phyloP scores from a whole-genome alignment of 768 basidiomycete species.

The Phaffia tasmanica region DNA sequence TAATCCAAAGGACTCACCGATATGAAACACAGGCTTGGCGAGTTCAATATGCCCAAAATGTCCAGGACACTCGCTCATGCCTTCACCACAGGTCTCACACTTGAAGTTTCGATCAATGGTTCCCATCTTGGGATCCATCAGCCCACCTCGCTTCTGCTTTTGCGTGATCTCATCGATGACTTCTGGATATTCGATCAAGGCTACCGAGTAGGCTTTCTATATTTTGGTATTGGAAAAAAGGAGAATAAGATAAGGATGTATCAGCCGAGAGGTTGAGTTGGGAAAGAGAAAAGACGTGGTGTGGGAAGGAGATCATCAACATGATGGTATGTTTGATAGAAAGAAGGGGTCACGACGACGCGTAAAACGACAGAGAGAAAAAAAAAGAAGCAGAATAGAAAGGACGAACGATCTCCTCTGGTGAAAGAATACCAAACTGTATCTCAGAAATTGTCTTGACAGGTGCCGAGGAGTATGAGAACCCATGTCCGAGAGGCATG shows the following conservation, averaged over 20 bases:
- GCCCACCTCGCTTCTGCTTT: slow-evolving; percentile 79
- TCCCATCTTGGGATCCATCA: slow-evolving; percentile 97
- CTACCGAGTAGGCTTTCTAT: slow-evolving; percentile 97
- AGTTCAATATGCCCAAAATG: slow-evolving; percentile 99
- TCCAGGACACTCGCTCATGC: slow-evolving; percentile 99
- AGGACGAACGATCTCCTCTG: slow-evolving; percentile 87
- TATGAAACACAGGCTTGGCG: slow-evolving; percentile 92
- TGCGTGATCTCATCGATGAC: slow-evolving; percentile 92
- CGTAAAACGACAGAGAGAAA: background rate
- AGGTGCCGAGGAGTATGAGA: slow-evolving; percentile 76
- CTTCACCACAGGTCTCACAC: slow-evolving; percentile 98
- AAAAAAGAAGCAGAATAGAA: slow-evolving; percentile 28
- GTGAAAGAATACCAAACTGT: slow-evolving; percentile 95
- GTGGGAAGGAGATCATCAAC: background rate
- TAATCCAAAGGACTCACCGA: slow-evolving; percentile 50
- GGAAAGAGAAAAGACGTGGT: slow-evolving; percentile 3
- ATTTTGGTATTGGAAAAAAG: slow-evolving; percentile 5
- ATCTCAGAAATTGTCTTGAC: slow-evolving; percentile 94
- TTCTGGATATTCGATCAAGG: slow-evolving; percentile 96
- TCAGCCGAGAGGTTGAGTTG: background rate
- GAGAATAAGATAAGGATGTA: slow-evolving; percentile 8
- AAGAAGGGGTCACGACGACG: background rate
- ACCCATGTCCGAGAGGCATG: slow-evolving; percentile 27
- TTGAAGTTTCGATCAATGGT: slow-evolving; percentile 63
- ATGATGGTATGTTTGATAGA: background rate